A percentile compares a stretch with the other conserved stretches of the same genome.
phyloP scores from a whole-genome alignment of 2,329 filamentous ascomycete genomes.

The Hymenotorrendiella dingleyae region DNA sequence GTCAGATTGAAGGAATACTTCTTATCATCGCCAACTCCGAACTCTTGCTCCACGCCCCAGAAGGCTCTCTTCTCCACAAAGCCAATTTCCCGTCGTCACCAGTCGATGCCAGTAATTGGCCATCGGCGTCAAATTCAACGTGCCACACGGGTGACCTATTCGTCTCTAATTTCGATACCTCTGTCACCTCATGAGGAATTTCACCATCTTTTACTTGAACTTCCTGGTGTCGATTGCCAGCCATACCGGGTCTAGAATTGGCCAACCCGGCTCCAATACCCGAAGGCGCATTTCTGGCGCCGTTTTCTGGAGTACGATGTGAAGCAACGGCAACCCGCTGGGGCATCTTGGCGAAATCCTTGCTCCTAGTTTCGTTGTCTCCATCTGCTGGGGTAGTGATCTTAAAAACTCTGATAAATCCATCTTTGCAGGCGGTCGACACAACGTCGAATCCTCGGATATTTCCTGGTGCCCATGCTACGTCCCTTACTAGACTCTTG shows the following conservation, averaged over 20 bases:
- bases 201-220: conserved; percentile 52
- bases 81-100: conserved; percentile 67
- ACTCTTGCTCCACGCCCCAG: conserved; percentile 27
- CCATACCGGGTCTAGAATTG: conserved; percentile 32
- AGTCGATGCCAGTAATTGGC: conserved; percentile 68
- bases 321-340: conserved; percentile 22
- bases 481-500: conserved; percentile 72
- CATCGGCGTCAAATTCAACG: conserved; percentile 63
- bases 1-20: not conserved
- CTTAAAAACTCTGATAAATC: conserved; percentile 82
- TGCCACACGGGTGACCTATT: conserved; percentile 70
- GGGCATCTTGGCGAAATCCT: conserved; percentile 28
- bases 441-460: conserved; percentile 86
- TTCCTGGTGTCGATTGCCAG: conserved; percentile 42
- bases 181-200: conserved; percentile 55
- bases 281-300: conserved; percentile 36
- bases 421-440: conserved; percentile 90
- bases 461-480: conserved; percentile 89
- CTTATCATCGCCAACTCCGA: conserved; percentile 28
- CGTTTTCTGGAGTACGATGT: conserved; percentile 18
- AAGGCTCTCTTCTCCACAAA: conserved; percentile 49
- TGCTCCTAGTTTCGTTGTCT: conserved; percentile 35
- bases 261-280: conserved; percentile 49
- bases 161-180: conserved; percentile 61
- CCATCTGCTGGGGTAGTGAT: conserved; percentile 55